These are phyloP conservation scores for Xylaria arbuscula DNA, from an alignment of 2,329 filamentous ascomycete genomes.

Conservation along the genomic window DNA sequence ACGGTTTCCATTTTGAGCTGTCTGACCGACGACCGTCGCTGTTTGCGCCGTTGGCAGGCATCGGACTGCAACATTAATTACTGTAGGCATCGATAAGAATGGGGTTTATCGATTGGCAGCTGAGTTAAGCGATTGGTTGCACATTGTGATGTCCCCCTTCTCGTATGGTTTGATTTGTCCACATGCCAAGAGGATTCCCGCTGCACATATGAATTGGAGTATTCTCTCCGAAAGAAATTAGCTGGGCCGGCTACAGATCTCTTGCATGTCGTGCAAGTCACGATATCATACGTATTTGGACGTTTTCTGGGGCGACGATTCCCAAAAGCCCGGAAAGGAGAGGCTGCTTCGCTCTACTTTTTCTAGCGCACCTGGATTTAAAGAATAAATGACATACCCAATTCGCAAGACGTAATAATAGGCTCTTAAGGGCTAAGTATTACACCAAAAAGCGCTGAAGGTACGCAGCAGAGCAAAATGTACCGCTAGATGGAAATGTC, in stretches of 20 bases:
- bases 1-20: constrained; percentile 9
- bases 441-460: background rate
- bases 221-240: constrained; percentile 4
- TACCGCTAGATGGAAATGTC: constrained; percentile 2
- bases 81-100: constrained; percentile 8
- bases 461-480: background rate
- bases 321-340: background rate
- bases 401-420: background rate
- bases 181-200: constrained; percentile 23
- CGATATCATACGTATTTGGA: constrained; percentile 4
- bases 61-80: background rate
- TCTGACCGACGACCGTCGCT: background rate
- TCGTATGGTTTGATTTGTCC: too few relatives aligned
- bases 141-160: too few relatives aligned
- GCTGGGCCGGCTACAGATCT: constrained; percentile 7
- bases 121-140: background rate
- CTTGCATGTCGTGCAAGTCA: constrained; percentile 21
- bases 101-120: background rate
- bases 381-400: too few relatives aligned
- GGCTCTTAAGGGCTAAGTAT: background rate
- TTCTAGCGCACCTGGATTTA: background rate
- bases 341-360: background rate
- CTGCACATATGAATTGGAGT: background rate
- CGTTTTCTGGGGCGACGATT: background rate
- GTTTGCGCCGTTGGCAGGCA: background rate